These are phyloP conservation scores for Solanum piurae DNA, from an alignment of 257 asterid species.

Conservation along the genomic window DNA sequence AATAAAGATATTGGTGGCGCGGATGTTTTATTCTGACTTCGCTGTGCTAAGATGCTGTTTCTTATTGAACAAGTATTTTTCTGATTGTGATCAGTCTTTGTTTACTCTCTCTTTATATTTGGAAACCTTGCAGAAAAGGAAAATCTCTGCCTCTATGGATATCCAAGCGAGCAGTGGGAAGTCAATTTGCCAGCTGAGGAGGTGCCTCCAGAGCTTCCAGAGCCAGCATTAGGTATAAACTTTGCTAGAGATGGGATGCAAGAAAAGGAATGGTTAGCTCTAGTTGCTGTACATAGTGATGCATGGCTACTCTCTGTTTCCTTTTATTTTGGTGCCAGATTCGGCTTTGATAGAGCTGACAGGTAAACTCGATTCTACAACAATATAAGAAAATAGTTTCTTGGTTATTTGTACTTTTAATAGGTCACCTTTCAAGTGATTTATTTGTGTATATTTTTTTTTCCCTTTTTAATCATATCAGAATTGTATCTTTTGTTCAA, in stretches of 20 bases:
- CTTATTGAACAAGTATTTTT: neutral
- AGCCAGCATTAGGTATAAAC: slow-evolving; percentile 40
- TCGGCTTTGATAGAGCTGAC: slow-evolving; percentile 32
- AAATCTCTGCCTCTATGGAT: slow-evolving; percentile 36
- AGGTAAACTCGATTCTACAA: slow-evolving; percentile 8
- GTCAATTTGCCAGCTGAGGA: slow-evolving; percentile 39
- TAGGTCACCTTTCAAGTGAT: neutral
- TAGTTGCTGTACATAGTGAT: slow-evolving; percentile 40
- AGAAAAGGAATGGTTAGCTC: slow-evolving; percentile 37
- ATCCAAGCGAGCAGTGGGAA: slow-evolving; percentile 30
- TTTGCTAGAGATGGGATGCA: slow-evolving; percentile 45
- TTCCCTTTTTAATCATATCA: neutral
- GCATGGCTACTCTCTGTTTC: slow-evolving; percentile 33
- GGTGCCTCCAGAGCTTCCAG: slow-evolving; percentile 43
- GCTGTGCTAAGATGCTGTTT: neutral
- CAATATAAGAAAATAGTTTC: neutral
- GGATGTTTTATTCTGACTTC: slow-evolving; percentile 44
- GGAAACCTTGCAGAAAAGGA: slow-evolving; percentile 23
- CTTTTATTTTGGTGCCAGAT: slow-evolving; percentile 41
- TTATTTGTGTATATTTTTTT: neutral
- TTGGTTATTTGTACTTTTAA: neutral
- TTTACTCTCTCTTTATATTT: neutral
- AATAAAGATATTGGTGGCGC: neutral
- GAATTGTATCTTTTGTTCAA: neutral
- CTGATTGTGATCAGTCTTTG: neutral